Evolutionary conservation across 345 rosid species (phyloP).

Genomic region (Eucalyptus tenuipes): DNA sequence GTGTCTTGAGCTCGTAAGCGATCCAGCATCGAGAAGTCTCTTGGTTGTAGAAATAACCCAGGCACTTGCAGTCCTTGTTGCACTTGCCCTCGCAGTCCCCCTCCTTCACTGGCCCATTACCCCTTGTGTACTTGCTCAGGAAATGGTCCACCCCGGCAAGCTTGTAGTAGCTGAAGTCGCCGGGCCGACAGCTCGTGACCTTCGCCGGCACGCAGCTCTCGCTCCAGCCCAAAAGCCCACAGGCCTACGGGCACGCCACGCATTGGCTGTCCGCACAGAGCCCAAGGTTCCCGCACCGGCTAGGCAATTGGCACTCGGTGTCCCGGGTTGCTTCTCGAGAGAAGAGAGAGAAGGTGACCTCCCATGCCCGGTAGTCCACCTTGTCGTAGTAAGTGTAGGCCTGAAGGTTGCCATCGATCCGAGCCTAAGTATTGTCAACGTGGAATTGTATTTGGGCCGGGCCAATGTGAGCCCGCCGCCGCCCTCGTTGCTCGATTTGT

Average conservation of each 20-base stretch:
- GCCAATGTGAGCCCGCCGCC: neutral
- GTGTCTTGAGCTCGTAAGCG: conserved; percentile 15
- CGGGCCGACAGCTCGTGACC: conserved; percentile 8
- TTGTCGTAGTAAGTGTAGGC: conserved; percentile 22
- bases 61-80: conserved; percentile 17
- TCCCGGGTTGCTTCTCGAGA: neutral
- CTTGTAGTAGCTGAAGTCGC: conserved; percentile 22
- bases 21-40: conserved; percentile 11
- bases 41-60: conserved; percentile 11
- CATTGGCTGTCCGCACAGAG: conserved; percentile 42
- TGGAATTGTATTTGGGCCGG: conserved; percentile 32
- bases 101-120: conserved; percentile 17
- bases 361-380: conserved; percentile 24
- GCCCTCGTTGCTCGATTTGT: neutral
- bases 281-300: conserved; percentile 40
- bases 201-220: conserved; percentile 9
- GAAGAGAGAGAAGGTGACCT: conserved; percentile 29
- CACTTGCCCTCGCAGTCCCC: conserved; percentile 39
- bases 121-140: conserved; percentile 22
- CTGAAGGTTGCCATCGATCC: conserved; percentile 36
- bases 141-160: conserved; percentile 43
- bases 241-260: conserved; percentile 35
- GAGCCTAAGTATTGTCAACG: conserved; percentile 18
- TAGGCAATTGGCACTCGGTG: conserved; percentile 31
- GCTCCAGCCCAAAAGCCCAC: conserved; percentile 34